Conservation (phyloP, 441 rosid genomes). For the Manihot esculenta region DNA sequence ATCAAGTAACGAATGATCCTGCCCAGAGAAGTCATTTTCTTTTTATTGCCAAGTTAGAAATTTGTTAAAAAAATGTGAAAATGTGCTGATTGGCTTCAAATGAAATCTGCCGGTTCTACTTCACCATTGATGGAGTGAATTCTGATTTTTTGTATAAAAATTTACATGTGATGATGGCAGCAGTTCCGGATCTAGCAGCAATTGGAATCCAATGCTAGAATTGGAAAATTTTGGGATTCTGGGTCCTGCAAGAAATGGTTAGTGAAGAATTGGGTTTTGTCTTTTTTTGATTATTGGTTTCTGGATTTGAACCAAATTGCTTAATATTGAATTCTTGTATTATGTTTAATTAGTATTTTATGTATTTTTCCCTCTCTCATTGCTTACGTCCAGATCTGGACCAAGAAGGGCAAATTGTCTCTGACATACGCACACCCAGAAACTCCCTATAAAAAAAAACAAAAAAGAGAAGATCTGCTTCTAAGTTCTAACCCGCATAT, state of each 20-base stretch:
- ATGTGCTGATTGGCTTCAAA: constrained; percentile 22
- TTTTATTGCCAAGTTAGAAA: constrained; percentile 33
- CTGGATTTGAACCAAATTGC: constrained; percentile 30
- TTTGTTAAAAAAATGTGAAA: constrained; percentile 14
- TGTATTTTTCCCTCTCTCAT: constrained; percentile 5
- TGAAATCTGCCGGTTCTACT: constrained; percentile 23
- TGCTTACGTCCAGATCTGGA: constrained; percentile 36
- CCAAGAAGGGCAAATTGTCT: constrained; percentile 24
- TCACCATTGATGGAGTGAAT: constrained; percentile 17
- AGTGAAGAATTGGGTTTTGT: constrained; percentile 33
- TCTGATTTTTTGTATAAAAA: background rate
- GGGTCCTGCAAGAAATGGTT: constrained; percentile 32
- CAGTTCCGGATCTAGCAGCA: constrained; percentile 30
- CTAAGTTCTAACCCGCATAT: constrained; percentile 11
- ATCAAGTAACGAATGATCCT: constrained; percentile 29
- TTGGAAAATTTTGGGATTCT: constrained; percentile 25
- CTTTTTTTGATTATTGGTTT: constrained; percentile 37
- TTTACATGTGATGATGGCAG: constrained; percentile 12
- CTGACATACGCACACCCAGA: constrained; percentile 18
- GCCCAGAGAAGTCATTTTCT: constrained; percentile 49
- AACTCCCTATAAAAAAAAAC: constrained; percentile 12
- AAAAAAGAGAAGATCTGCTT: constrained; percentile 27
- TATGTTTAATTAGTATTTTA: background rate
- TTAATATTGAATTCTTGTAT: constrained; percentile 15
- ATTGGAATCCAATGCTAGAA: constrained; percentile 40